Evolutionary conservation across 2,329 filamentous ascomycete genomes (phyloP).

Genomic region (Ophiosphaerella herpotricha): DNA sequence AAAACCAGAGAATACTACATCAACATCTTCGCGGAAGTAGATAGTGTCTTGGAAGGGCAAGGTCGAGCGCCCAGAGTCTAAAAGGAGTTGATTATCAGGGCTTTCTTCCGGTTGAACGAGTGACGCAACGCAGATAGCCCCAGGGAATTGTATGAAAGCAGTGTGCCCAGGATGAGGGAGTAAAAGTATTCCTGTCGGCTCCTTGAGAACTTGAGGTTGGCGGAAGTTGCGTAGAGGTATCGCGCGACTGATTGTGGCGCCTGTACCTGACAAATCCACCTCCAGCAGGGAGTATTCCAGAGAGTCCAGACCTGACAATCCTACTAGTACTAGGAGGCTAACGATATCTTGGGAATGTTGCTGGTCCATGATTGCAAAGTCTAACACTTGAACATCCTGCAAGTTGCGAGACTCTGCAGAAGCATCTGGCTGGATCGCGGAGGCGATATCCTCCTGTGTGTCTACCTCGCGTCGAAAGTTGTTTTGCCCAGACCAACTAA

Average conservation of each 20-base stretch:
- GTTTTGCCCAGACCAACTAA: constrained; percentile 85
- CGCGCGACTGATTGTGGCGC: constrained; percentile 65
- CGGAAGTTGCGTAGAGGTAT: constrained; percentile 65
- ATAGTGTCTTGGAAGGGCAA: constrained; percentile 83
- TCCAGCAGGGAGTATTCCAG: constrained; percentile 77
- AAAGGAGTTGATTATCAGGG: constrained; percentile 74
- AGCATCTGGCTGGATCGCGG: constrained; percentile 63
- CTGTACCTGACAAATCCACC: constrained; percentile 62
- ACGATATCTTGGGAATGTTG: constrained; percentile 40
- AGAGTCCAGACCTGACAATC: constrained; percentile 30
- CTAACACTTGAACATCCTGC: constrained; percentile 72
- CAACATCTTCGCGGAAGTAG: constrained; percentile 66
- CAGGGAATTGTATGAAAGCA: constrained; percentile 80
- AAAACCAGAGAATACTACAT: constrained; percentile 56
- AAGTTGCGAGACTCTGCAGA: constrained; percentile 54
- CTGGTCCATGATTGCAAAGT: constrained; percentile 70
- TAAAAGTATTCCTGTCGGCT: constrained; percentile 60
- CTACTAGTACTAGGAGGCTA: constrained; percentile 39
- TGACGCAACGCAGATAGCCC: constrained; percentile 77
- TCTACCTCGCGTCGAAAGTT: constrained; percentile 75
- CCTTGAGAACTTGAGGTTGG: constrained; percentile 40
- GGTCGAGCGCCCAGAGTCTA: constrained; percentile 34
- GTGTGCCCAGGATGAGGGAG: constrained; percentile 79
- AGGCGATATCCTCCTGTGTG: constrained; percentile 66
- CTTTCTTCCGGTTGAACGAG: constrained; percentile 69